These are phyloP conservation scores for Melampsora americana DNA, from an alignment of 1,284 basidiomycete species.

Conservation along the genomic window DNA sequence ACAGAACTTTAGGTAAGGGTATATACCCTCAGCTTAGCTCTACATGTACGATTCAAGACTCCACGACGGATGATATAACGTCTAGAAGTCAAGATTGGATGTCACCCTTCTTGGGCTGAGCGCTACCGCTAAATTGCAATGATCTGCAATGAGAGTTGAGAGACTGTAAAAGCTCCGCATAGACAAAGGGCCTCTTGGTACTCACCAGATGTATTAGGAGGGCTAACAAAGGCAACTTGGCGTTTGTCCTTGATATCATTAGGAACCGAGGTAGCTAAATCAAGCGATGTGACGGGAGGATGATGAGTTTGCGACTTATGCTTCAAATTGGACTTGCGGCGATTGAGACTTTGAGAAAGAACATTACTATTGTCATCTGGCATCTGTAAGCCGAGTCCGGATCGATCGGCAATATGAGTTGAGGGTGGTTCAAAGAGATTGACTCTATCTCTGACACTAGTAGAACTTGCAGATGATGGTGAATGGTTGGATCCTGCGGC, in stretches of 20 bases:
- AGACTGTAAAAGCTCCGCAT: not conserved
- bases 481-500: not conserved
- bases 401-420: not conserved
- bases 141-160: no score
- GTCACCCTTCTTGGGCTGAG: no score
- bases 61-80: no score
- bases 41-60: no score
- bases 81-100: no score
- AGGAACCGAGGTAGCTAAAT: not conserved
- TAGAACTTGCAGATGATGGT: not conserved
- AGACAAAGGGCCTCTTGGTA: not conserved
- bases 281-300: not conserved
- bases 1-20: no score
- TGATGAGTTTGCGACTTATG: not conserved
- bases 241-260: constrained; percentile 14
- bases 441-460: not conserved
- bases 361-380: not conserved
- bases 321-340: no score
- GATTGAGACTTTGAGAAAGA: no score
- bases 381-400: not conserved
- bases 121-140: no score
- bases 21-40: no score
- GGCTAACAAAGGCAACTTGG: constrained; percentile 43
- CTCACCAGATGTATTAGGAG: constrained; percentile 32
- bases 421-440: not conserved